Conservation (phyloP, 1,139 yeast species). For the Suhomyces yuchorum region DNA sequence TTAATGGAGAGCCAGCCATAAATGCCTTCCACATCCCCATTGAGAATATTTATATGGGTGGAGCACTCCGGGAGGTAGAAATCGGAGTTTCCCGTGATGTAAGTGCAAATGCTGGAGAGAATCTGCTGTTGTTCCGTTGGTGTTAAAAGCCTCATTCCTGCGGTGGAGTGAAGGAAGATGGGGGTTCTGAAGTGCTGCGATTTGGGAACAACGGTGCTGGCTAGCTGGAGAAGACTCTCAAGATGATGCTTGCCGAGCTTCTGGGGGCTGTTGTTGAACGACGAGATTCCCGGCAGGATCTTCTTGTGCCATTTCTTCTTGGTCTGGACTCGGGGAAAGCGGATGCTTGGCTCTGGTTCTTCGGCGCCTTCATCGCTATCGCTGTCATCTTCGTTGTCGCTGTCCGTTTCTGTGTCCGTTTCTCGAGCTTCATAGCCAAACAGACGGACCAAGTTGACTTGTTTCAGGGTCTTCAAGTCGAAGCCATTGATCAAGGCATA, state of each 20-base stretch:
- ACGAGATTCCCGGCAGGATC: conserved; percentile 68
- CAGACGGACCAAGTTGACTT: conserved; percentile 2
- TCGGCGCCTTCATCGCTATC: neutral
- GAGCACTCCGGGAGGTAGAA: conserved; percentile 62
- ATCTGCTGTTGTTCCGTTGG: conserved; percentile 56
- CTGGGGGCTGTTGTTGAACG: conserved; percentile 52
- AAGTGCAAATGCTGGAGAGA: conserved; percentile 56
- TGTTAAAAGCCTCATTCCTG: conserved; percentile 71
- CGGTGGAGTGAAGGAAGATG: conserved; percentile 75
- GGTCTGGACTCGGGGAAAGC: conserved; percentile 46
- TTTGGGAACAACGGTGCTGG: conserved; percentile 62
- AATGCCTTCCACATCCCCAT: conserved; percentile 78
- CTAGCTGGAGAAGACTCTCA: conserved; percentile 53
- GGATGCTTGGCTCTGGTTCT: too few species aligned
- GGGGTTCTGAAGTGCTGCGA: conserved; percentile 75
- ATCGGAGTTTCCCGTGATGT: conserved; percentile 52
- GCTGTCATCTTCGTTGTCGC: neutral
- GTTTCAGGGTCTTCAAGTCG: conserved; percentile 15
- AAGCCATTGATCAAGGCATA: conserved; percentile 32
- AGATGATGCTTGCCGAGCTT: conserved; percentile 65
- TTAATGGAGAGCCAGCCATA: conserved; percentile 84
- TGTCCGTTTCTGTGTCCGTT: neutral
- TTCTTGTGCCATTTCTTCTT: conserved; percentile 59
- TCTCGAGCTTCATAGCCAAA: neutral
- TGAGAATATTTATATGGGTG: conserved; percentile 66